These are phyloP conservation scores for Leccinum variabile DNA, from an alignment of 1,284 basidiomycete species.

Conservation along the genomic window DNA sequence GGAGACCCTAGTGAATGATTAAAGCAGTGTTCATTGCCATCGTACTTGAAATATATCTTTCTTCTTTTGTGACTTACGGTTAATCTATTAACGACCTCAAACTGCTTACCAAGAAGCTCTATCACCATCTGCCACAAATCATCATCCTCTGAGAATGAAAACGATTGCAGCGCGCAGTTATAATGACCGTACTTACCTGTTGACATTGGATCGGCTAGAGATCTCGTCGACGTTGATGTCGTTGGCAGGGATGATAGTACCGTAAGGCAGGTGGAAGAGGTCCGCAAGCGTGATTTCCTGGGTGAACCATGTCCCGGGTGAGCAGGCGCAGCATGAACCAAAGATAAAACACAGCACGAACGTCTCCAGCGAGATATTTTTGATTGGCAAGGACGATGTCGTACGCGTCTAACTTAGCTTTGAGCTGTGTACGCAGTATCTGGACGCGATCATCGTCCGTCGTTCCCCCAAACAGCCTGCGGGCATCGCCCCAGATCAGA, in stretches of 20 bases:
- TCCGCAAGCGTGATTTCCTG: constrained; percentile 52
- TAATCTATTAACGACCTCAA: neutral
- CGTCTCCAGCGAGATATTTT: constrained; percentile 47
- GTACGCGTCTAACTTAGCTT: constrained; percentile 41
- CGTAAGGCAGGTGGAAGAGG: constrained; percentile 53
- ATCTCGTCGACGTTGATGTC: constrained; percentile 26
- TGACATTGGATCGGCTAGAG: constrained; percentile 37
- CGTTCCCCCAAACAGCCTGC: constrained; percentile 18
- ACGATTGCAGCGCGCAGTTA: neutral
- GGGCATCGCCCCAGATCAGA: neutral
- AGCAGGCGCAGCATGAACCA: too few relatives aligned
- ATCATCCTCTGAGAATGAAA: neutral
- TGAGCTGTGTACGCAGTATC: constrained; percentile 28
- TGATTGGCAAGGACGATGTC: constrained; percentile 45
- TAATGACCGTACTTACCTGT: constrained; percentile 29
- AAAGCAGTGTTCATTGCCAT: neutral
- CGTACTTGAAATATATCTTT: neutral
- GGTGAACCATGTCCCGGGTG: neutral
- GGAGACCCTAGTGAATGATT: too few relatives aligned
- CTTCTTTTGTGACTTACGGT: neutral
- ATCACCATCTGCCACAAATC: constrained; percentile 39
- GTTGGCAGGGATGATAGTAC: constrained; percentile 23
- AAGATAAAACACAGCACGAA: constrained; percentile 18
- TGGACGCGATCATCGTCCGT: constrained; percentile 33
- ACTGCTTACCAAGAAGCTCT: constrained; percentile 40